Evolutionary conservation across 306 rosid species (phyloP), one percentile per base, ranked within the genome.

Genomic region (Senna siamea): DNA sequence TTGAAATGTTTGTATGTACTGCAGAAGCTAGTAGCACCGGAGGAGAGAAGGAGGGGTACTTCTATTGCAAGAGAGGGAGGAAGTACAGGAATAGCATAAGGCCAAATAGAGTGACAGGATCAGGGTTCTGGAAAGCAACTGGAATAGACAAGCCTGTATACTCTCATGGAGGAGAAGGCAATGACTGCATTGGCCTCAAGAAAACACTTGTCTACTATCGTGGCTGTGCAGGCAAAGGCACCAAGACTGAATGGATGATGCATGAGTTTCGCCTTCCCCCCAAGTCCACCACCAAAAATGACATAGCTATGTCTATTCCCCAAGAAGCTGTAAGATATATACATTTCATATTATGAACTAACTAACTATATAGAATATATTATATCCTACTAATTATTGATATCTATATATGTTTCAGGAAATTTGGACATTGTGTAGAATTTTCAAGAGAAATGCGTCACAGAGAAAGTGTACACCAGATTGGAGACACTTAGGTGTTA

Each of bases 191-290:
- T 82, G 98, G 98, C 9, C 97, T 93, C 68, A 93, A 93, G 81
- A 93, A 93, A 69, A 91, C 98, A 4, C 81, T 93, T 0, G 98
- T 93, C 2, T 93, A 91, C 63, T 93, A 93, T 43, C 83, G 94
- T 14, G 98, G 98, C 18, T 83, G 83, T n/a, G 96, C 98, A 0
- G 97, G 97, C 9, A 93, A 89, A 81, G 98, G 97, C 68, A 81
- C 91, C 80, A 93, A 93, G 81, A 93, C 98, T 20, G 96, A 93
- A 48, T 93, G 98, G 98, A 93, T 93, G 98, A 93, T 93, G 98
- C 97, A 93, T 12, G 98, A 93, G 78, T 93, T 93, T 85, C 98
- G 98, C 68, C 89, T 80, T 52, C 97, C 97, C 4, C 18, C 68
- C 12, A 53, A 6, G 12, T 40, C 28, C 52, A 34, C 74, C 17